Evolutionary conservation across 129 eudicot genomes (phyloP), one percentile per base, ranked within the genome.

Genomic region (Pseudognaphalium luteoalbum): DNA sequence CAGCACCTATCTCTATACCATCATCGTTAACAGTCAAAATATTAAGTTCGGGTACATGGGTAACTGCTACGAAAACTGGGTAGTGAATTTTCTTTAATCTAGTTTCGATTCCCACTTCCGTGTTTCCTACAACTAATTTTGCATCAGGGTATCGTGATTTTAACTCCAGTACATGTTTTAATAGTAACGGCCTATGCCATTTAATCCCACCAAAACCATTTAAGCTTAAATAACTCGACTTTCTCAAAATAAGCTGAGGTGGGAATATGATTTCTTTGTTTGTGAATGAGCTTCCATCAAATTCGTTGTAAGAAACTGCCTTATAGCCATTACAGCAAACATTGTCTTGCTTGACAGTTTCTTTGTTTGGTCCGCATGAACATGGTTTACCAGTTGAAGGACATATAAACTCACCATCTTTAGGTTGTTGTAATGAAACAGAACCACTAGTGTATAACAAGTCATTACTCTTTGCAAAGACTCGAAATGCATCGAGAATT

Each of bases 331-430:
- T 67, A 30, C 73, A 61, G 69, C 77, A 63, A 22, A 61, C 80
- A 22, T 61, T 9, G 22, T 62, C 68, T 76, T 61, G 73, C 65
- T 83, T 47, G 16, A 33, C 11, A 4, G 81, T 72, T 34, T 82
- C 84, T 73, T 78, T 76, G 25, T 82, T 81, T 66, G 79, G 51
- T 70, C 94, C 88, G 71, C 99, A 95, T 41, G 97, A 87, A 84
- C 99, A 95, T 11, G 97, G 99, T 81, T 87, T 86, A 61, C 99
- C 99, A 63, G 97, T 95, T 41, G 97, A 92, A 47, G 99, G 99
- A 82, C 99, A 95, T 62, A 95, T 42, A 72, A 86, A 84, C 69
- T 95, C 95, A 37, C 87, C 82, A 33, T 29, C 75, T 11, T 35
- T 61, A 57, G 75, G 25, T 74, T 72, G 79, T 51, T 70, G 29